Evolutionary conservation across 345 rosid species (phyloP).

Genomic region (Cardamine chenopodiifolia): DNA sequence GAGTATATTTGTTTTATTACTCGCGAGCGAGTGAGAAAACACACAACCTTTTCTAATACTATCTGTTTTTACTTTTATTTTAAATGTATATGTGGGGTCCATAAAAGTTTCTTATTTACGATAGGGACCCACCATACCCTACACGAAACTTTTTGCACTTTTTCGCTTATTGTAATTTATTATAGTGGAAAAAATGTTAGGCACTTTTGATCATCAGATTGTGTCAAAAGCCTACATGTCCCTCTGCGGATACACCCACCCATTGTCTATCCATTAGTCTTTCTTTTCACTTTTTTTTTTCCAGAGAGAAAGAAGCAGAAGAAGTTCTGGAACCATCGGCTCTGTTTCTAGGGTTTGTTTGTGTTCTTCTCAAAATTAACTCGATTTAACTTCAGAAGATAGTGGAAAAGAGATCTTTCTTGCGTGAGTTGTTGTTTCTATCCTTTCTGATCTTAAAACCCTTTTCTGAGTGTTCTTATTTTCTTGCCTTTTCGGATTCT

Average conservation of each 20-base stretch:
- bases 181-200: constrained; percentile 11
- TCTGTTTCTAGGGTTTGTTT: constrained; percentile 36
- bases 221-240: constrained; percentile 51
- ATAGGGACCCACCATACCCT: constrained; percentile 59
- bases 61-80: background rate
- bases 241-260: constrained; percentile 51
- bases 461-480: background rate
- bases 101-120: constrained; percentile 43
- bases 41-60: background rate
- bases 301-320: background rate
- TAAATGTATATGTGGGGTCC: constrained; percentile 24
- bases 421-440: constrained; percentile 43
- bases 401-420: constrained; percentile 30
- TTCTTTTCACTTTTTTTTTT: background rate
- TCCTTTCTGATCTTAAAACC: background rate
- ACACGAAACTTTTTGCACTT: constrained; percentile 30
- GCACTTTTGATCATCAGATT: constrained; percentile 58
- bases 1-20: background rate
- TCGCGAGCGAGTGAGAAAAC: constrained; percentile 10
- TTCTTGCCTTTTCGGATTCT: background rate
- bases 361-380: background rate
- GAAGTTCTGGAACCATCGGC: constrained; percentile 11
- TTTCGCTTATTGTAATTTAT: background rate
- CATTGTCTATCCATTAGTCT: constrained; percentile 52
- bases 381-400: constrained; percentile 19